Evolutionary conservation across 2,329 filamentous ascomycete genomes (phyloP).

Genomic region (Fusarium odoratissimum): DNA sequence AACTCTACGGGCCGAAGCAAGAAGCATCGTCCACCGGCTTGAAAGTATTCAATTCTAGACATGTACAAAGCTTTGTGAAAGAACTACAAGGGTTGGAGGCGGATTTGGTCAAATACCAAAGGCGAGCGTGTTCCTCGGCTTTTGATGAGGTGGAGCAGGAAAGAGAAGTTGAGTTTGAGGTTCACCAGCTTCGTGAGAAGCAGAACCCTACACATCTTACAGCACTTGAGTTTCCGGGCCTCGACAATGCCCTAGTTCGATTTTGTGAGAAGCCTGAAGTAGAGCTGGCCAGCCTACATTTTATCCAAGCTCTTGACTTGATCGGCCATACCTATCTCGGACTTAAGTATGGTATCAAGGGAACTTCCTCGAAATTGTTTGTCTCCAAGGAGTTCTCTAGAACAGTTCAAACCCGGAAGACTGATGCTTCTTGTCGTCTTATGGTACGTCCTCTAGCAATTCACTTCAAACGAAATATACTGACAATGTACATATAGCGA

Average conservation of each 20-base stretch:
- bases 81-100: background rate
- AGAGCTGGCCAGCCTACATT: fast-evolving
- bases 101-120: background rate
- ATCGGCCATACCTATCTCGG: background rate
- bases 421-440: fast-evolving
- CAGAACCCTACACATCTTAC: constrained; percentile 58
- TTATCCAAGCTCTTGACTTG: background rate
- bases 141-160: constrained; percentile 71
- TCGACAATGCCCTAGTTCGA: constrained; percentile 49
- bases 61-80: background rate
- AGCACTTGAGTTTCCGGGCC: constrained; percentile 56
- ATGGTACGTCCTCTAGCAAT: background rate
- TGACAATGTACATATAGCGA: background rate
- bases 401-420: background rate
- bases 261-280: background rate
- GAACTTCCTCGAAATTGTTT: background rate
- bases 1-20: constrained; percentile 63
- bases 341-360: background rate
- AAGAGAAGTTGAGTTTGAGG: constrained; percentile 68
- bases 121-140: constrained; percentile 55
- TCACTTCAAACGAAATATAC: background rate
- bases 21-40: background rate
- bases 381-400: background rate
- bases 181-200: constrained; percentile 67
- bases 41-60: background rate